These are phyloP conservation scores for Aphanomyces astaci DNA, from an alignment of 352 stramenopile genomes.

Conservation along the genomic window DNA sequence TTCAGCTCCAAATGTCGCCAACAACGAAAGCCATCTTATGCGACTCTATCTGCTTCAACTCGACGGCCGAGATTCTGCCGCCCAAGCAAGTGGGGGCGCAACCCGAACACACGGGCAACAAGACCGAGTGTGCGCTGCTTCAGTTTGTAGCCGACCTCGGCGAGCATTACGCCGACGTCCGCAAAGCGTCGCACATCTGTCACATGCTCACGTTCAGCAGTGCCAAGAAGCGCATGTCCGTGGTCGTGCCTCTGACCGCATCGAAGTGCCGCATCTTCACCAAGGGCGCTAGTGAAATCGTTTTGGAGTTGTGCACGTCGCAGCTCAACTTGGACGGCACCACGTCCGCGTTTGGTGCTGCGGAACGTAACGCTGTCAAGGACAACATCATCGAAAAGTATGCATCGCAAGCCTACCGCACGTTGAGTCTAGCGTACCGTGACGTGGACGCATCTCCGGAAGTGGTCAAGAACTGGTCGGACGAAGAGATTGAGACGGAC, in stretches of 20 bases:
- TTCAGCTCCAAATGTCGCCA: slow-evolving; percentile 15
- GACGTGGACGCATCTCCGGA: slow-evolving; percentile 44
- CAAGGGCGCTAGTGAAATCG: slow-evolving; percentile 52
- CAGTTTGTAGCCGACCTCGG: slow-evolving; percentile 46
- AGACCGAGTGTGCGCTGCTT: slow-evolving; percentile 54
- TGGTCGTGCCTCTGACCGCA: slow-evolving; percentile 41
- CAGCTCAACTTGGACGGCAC: slow-evolving; percentile 41
- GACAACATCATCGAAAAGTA: slow-evolving; percentile 67
- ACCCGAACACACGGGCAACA: slow-evolving; percentile 58
- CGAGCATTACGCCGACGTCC: slow-evolving; percentile 34
- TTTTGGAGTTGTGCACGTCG: slow-evolving; percentile 41
- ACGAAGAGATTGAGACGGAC: slow-evolving; percentile 60
- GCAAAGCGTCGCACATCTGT: slow-evolving; percentile 25
- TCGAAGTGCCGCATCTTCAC: slow-evolving; percentile 46
- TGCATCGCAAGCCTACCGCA: slow-evolving; percentile 60
- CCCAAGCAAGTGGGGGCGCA: slow-evolving; percentile 36
- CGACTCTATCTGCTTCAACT: slow-evolving; percentile 44
- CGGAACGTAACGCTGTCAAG: slow-evolving; percentile 34
- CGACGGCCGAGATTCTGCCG: slow-evolving; percentile 48
- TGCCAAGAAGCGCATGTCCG: slow-evolving; percentile 64
- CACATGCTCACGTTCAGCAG: slow-evolving; percentile 64
- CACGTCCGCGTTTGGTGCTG: slow-evolving; percentile 28
- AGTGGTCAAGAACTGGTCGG: slow-evolving; percentile 25
- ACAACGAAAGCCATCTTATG: slow-evolving; percentile 37
- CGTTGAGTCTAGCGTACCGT: slow-evolving; percentile 70